Base-by-base conservation (phyloP, 2,329 filamentous ascomycete species). In the Fusarium sp. region DNA sequence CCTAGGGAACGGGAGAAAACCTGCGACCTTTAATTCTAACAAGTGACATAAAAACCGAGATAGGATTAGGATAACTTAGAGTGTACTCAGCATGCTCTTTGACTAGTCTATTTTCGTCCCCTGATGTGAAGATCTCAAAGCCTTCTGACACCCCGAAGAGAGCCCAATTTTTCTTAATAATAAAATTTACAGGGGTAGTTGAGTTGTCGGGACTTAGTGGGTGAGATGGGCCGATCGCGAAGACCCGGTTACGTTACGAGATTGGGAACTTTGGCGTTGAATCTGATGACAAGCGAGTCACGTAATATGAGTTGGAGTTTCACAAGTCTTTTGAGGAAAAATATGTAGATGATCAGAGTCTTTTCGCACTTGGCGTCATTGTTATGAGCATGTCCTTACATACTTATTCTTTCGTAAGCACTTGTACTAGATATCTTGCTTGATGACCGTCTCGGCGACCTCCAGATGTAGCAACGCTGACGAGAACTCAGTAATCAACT, bases 191-290 rank as follows among this genome's bases (percentile, higher is more conserved):
- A 70, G 45, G 66, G 68, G 33, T 66, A 62, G 35, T 33, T 65
- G 50, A 66, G 49, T 53, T 55, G 39, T 70, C 60, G 55, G 61
- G 62, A 70, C 31, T 42, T 62, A 33, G 46, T 38, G 57, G 38
- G 18, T 42, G 49, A 61, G 47, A 76, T 76, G 74, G 73, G 70
- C 46, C 65, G 66, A 75, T 76, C 69, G 55, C 25, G 53, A 68
- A 29, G 73, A 68, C 62, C 65, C 65, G 65, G 35, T 67, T 52
- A 59, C 61, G 54, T 66, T 62, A 58, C 47, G 56, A 73, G 61
- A 39, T 58, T 63, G 62, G 62, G 61, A 73, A 53, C 25, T 60
- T 72, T 49, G 65, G 65, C 56, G 70, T 67, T 67, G 62, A 72
- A 62, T 59, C 60, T 71, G 59, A 61, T 44, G 56, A 65, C 65